phyloP scores from a whole-genome alignment of 805 yeast genomes.

The Wickerhamomyces subpelliculosus region DNA sequence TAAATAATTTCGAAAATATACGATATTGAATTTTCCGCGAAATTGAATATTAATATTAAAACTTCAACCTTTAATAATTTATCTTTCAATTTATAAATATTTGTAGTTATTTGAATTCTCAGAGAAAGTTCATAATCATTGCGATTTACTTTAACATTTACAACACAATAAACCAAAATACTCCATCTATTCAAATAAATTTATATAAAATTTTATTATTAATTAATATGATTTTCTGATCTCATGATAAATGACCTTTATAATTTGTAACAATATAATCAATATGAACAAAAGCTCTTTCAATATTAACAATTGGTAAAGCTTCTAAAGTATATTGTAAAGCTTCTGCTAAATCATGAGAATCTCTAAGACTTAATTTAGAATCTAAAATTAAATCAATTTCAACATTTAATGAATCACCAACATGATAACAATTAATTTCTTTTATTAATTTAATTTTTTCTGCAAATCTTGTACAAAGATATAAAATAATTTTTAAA shows the following conservation, averaged over 20 bases:
- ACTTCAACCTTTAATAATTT: no score
- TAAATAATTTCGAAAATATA: no score
- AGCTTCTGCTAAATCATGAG: slow-evolving; percentile 78
- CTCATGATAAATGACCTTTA: slow-evolving; percentile 26
- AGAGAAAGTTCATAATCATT: no score
- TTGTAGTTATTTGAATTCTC: no score
- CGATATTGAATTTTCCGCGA: no score
- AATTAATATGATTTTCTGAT: not conserved
- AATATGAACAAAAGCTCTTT: slow-evolving; percentile 75
- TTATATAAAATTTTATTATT: no score
- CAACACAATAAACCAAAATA: no score
- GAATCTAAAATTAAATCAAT: slow-evolving; percentile 60
- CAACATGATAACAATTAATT: slow-evolving; percentile 69
- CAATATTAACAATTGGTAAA: slow-evolving; percentile 66
- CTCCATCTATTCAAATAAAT: no score
- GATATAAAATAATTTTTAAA: slow-evolving; percentile 58
- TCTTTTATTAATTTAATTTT: slow-evolving; percentile 58
- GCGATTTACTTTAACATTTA: no score
- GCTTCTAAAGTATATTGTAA: slow-evolving; percentile 76
- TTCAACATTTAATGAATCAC: slow-evolving; percentile 70
- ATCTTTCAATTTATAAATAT: no score
- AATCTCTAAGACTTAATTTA: slow-evolving; percentile 48
- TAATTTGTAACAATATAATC: slow-evolving; percentile 44
- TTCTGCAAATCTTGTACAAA: slow-evolving; percentile 63
- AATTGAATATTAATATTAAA: no score